Conservation (phyloP, 768 basidiomycete genomes). For the Boletellus ananas region DNA sequence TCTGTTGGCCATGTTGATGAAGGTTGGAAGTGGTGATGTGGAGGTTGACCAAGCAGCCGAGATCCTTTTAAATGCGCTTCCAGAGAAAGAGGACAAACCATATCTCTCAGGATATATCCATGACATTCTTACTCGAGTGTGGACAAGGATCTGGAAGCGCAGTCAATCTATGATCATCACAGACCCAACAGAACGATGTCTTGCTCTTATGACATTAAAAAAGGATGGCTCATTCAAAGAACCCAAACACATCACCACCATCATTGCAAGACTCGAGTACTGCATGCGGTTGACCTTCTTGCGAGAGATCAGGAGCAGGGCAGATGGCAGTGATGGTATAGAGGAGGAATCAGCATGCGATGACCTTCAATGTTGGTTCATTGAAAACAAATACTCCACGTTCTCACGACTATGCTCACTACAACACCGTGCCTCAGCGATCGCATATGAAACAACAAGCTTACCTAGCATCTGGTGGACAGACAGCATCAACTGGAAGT, state of each 20-base stretch:
- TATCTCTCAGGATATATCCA: slow-evolving; percentile 1
- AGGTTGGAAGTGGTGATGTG: no score
- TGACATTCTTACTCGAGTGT: background rate
- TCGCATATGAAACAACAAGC: background rate
- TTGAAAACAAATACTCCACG: slow-evolving; percentile 2
- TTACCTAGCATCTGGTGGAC: slow-evolving; percentile 6
- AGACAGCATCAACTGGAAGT: background rate
- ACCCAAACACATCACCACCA: background rate
- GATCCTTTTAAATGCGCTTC: no score
- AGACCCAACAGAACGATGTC: background rate
- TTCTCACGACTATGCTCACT: slow-evolving; percentile 5
- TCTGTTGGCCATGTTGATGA: slow-evolving; percentile 2
- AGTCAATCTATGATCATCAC: slow-evolving; percentile 1
- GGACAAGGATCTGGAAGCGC: slow-evolving; percentile 1
- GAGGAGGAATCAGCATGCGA: background rate
- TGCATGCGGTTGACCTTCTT: slow-evolving; percentile 10
- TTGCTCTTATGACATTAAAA: background rate
- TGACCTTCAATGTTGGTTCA: background rate
- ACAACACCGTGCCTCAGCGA: slow-evolving; percentile 1
- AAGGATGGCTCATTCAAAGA: slow-evolving; percentile 19
- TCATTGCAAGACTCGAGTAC: slow-evolving; percentile 8
- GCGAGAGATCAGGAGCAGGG: background rate
- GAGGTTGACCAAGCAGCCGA: no score
- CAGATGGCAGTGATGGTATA: background rate
- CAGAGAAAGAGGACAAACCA: no score